Evolutionary conservation across 371 early-diverging fungal species (phyloP), one percentile per base, ranked within the genome.

Genomic region (Smittium culicis): DNA sequence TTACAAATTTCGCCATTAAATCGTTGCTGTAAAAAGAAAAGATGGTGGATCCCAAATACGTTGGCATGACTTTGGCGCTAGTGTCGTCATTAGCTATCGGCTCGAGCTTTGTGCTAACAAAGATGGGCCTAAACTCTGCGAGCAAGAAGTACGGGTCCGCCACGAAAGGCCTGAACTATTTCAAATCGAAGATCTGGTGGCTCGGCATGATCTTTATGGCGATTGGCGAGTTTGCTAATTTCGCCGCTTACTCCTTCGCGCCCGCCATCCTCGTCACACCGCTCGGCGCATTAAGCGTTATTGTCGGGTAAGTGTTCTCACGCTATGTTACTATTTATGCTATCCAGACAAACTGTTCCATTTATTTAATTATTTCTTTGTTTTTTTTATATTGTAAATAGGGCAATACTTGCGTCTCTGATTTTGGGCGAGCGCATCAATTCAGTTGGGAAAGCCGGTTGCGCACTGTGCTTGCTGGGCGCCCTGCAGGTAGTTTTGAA

Each of bases 181-280:
- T 95, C 35, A 85, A 86, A 69, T 90, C 89, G 68, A 79, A 83
- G 70, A 84, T 88, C 35, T 94, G 95, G 95, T 94, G 94, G 90
- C 78, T 82, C 54, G 95, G 95, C 60, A 91, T 92, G 85, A 71
- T 82, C n/a, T 88, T 88, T 68, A 92, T 94, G 94, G 88, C 86
- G 94, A n/a, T n/a, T n/a, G n/a, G n/a, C n/a, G n/a, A n/a, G n/a
- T n/a, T n/a, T n/a, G n/a, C n/a, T n/a, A n/a, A n/a, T n/a, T n/a
- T n/a, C n/a, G n/a, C n/a, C n/a, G n/a, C n/a, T n/a, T n/a, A n/a
- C n/a, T n/a, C n/a, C n/a, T n/a, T n/a, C n/a, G n/a, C n/a, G n/a
- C n/a, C n/a, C n/a, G n/a, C n/a, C n/a, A n/a, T n/a, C n/a, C n/a
- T n/a, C n/a, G n/a, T n/a, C n/a, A n/a, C n/a, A n/a, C n/a, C n/a